Base-by-base conservation (phyloP, 139 green algal genomes). In the Mesostigma viride region DNA sequence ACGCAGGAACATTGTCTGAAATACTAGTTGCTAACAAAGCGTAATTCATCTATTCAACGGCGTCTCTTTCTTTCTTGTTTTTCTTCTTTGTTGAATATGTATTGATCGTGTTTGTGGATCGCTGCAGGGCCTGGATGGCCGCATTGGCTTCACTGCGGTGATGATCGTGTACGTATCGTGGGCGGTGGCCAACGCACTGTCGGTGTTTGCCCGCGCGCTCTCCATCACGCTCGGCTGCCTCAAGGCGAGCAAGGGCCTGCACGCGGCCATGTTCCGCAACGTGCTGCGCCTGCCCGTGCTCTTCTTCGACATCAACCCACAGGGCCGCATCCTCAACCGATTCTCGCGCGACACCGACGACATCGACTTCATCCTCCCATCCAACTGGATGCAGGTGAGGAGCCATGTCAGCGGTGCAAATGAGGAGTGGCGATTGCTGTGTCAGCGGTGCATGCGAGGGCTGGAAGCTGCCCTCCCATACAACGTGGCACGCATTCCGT, bases 281-380 rank as follows among this genome's bases (percentile, higher is more conserved):
- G 66, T 89, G 0, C 71, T 90, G 78, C 66, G 68, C 31, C 73
- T 89, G 58, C 86, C 85, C 57, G 86, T 92, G 71, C 31, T 67
- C 28, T 95, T 95, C 79, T 95, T 95, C 57, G 86, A 95, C 84
- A 92, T 86, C 44, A 94, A 86, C 32, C 87, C 88, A 2, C 73
- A 81, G 5, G 88, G 88, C 31, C 85, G 88, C 64, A 84, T 95
- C 45, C 78, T 95, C 26, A 95, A 95, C 75, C 72, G 88, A 24
- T 95, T 95, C 81, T 83, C 59, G 22, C 66, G 69, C 1, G 79
- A 85, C 64, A 85, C 75, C 3, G 70, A 84, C 30, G 44, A 68
- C 8, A 40, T 85, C 6, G 79, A 85, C 44, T 44, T 76, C 31
- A 62, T 63, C 14, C 66, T 77, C 28, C 65, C 71, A 8, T 36